Conservation (phyloP, 177 flowering plant species). For the Vitis hybrid region DNA sequence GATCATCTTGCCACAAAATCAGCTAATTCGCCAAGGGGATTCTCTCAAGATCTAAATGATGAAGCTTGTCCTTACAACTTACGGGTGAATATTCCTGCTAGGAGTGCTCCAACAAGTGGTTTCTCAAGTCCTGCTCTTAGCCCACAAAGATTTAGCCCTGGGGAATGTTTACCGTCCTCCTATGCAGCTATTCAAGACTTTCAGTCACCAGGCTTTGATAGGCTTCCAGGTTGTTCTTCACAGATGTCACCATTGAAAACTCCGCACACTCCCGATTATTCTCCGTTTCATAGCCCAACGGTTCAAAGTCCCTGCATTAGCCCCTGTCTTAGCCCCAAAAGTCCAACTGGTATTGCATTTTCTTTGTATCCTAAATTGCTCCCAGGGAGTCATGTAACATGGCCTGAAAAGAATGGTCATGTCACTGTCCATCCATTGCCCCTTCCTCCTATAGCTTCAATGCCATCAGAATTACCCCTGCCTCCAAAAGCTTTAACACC, state of each 20-base stretch:
- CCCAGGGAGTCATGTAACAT: constrained; percentile 19
- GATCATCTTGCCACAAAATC: constrained; percentile 5
- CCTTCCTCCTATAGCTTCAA: constrained; percentile 59
- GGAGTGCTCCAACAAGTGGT: constrained; percentile 45
- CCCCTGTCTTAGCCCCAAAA: constrained; percentile 20
- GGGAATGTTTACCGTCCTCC: constrained; percentile 30
- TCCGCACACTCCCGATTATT: constrained; percentile 34
- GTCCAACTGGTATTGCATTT: constrained; percentile 28
- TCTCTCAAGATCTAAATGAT: constrained; percentile 12
- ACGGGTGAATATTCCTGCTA: constrained; percentile 21
- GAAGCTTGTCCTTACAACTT: constrained; percentile 15
- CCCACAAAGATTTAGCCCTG: constrained; percentile 48
- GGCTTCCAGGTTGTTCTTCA: constrained; percentile 18
- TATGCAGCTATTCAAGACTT: constrained; percentile 22
- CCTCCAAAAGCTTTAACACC: constrained; percentile 58
- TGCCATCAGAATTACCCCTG: constrained; percentile 26
- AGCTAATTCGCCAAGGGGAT: constrained; percentile 4
- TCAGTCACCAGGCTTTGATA: constrained; percentile 23
- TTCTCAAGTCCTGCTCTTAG: constrained; percentile 48
- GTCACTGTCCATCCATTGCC: constrained; percentile 65
- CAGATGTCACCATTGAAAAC: constrained; percentile 26
- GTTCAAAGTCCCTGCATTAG: constrained; percentile 23
- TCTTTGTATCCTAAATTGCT: constrained; percentile 31
- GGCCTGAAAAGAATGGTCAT: constrained; percentile 40
- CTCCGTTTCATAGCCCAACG: constrained; percentile 49